phyloP scores from a whole-genome alignment of 495 filamentous ascomycete species.

The Elaphomyces granulatus region DNA sequence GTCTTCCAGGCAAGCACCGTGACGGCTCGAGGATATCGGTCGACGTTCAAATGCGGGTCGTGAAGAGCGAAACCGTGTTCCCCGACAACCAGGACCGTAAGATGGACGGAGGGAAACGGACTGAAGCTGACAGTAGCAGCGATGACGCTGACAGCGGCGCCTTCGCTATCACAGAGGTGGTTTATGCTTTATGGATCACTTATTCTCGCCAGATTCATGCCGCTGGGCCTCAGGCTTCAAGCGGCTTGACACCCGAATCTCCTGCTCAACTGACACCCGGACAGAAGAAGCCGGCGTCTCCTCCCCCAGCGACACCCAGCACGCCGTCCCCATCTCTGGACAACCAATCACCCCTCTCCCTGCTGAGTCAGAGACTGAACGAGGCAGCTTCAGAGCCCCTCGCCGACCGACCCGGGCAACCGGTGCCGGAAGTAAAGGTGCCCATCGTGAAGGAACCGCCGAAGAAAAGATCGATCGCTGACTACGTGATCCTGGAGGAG shows the following conservation, averaged over 20 bases:
- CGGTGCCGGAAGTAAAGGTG: conserved; percentile 23
- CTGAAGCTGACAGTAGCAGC: conserved; percentile 15
- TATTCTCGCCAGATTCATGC: conserved; percentile 89
- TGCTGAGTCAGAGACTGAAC: conserved; percentile 61
- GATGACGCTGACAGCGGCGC: conserved; percentile 26
- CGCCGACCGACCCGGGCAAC: conserved; percentile 33
- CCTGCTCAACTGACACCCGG: conserved; percentile 3
- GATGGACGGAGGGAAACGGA: conserved; percentile 7
- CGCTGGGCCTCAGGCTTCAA: conserved; percentile 27
- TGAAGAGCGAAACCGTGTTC: conserved; percentile 60
- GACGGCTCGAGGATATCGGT: conserved; percentile 85
- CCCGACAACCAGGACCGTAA: conserved; percentile 29
- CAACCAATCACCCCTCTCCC: conserved; percentile 37
- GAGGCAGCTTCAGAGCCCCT: conserved; percentile 47
- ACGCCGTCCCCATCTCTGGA: conserved; percentile 37
- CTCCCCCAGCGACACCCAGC: conserved; percentile 66
- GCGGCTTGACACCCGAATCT: conserved; percentile 1
- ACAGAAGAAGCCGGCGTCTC: conserved; percentile 43
- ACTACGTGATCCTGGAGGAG: conserved; percentile 89
- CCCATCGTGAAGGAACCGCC: conserved; percentile 21
- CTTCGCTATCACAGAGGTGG: conserved; percentile 52
- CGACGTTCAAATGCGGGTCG: conserved; percentile 89
- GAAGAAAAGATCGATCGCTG: conserved; percentile 69
- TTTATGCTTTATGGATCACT: conserved; percentile 93
- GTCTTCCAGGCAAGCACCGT: conserved; percentile 70